Percentiles rank a stretch among this genome's conserved stretches.
phyloP scores from a whole-genome alignment of 805 yeast species.

The Wickerhamomyces mucosus region DNA sequence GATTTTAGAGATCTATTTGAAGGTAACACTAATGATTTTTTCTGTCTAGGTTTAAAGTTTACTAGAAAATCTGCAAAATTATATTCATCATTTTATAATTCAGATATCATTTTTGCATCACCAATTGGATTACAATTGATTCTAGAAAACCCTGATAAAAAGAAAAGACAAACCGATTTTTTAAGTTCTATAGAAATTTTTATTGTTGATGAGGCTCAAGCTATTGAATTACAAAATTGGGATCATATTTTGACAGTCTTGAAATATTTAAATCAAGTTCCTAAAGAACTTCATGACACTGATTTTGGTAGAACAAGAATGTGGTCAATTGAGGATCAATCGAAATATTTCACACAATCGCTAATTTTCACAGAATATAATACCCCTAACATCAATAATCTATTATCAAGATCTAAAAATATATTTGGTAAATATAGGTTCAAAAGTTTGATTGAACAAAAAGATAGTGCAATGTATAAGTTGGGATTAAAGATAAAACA shows the following conservation, averaged over 20 bases:
- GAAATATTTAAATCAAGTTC: slow-evolving; percentile 65
- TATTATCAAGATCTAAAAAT: slow-evolving; percentile 43
- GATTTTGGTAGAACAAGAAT: slow-evolving; percentile 87
- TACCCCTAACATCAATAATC: slow-evolving; percentile 74
- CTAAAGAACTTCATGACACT: slow-evolving; percentile 69
- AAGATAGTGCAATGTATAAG: slow-evolving; percentile 47
- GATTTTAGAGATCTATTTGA: slow-evolving; percentile 74
- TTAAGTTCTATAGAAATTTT: slow-evolving; percentile 80
- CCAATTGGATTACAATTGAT: slow-evolving; percentile 84
- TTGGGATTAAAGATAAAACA: slow-evolving; percentile 62
- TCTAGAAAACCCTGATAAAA: slow-evolving; percentile 50
- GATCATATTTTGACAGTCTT: slow-evolving; percentile 64
- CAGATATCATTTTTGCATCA: slow-evolving; percentile 84
- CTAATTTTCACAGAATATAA: slow-evolving; percentile 64
- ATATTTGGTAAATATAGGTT: slow-evolving; percentile 52
- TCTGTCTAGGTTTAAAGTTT: slow-evolving; percentile 83
- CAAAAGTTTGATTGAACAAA: slow-evolving; percentile 34
- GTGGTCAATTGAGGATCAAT: slow-evolving; percentile 87
- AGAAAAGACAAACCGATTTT: slow-evolving; percentile 67
- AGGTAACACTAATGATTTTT: slow-evolving; percentile 89
- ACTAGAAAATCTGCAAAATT: slow-evolving; percentile 81
- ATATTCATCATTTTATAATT: slow-evolving; percentile 72
- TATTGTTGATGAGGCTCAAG: slow-evolving; percentile 75
- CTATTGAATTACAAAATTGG: slow-evolving; percentile 89
- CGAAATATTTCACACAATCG: slow-evolving; percentile 64